Evolutionary conservation across 73 alveolate genomes (phyloP).

Genomic region (Paramecium caudatum): DNA sequence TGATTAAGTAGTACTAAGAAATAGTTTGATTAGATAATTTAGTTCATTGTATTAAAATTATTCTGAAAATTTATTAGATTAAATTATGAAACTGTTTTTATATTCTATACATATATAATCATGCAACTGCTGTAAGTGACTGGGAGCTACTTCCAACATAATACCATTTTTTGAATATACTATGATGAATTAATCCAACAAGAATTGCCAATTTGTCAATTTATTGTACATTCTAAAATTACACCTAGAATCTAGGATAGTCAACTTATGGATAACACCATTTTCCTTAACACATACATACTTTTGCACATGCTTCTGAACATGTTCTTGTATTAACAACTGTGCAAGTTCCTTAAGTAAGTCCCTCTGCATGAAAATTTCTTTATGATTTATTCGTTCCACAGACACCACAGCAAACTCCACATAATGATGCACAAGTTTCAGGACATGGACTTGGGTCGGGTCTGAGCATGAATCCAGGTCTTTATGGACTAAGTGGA

Average conservation of each 20-base stretch:
- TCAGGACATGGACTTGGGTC: not conserved
- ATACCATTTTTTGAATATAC: not conserved
- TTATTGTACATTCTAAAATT: not conserved
- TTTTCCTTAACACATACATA: not conserved
- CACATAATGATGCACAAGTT: not conserved
- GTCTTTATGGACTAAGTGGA: no score
- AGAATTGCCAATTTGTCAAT: not conserved
- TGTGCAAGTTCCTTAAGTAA: not conserved
- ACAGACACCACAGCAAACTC: not conserved
- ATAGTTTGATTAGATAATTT: no score
- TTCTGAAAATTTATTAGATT: no score
- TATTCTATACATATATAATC: no score
- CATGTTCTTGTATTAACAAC: not conserved
- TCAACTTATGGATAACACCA: not conserved
- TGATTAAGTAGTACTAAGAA: no score
- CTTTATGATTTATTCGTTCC: not conserved
- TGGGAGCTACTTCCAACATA: no score
- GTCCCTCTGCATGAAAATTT: not conserved
- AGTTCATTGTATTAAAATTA: no score
- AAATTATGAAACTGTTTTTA: no score
- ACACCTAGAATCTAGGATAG: not conserved
- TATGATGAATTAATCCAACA: not conserved
- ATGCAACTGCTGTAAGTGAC: no score
- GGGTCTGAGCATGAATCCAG: no score
- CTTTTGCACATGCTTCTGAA: not conserved